These are phyloP conservation scores for Stereum hirsutum DNA, from an alignment of 1,284 basidiomycete genomes.

Conservation along the genomic window DNA sequence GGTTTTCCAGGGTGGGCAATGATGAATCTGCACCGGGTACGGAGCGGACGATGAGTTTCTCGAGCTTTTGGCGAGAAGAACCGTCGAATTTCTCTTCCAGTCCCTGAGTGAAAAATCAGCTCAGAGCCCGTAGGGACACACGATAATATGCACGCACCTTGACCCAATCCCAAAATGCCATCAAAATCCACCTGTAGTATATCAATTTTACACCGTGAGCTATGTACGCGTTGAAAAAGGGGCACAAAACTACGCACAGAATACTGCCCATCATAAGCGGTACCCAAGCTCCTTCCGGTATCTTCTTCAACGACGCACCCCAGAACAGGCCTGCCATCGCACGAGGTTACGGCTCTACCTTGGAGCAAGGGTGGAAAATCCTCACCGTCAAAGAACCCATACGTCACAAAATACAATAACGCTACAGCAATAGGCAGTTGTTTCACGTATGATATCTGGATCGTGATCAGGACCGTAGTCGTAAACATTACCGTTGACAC, in stretches of 20 bases:
- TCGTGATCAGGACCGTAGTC: constrained; percentile 43
- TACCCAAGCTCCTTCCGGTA: constrained; percentile 59
- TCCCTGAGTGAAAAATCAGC: too few species aligned
- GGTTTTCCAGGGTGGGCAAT: too few species aligned
- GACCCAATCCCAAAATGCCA: too few species aligned
- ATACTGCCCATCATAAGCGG: constrained; percentile 46
- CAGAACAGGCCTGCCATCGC: constrained; percentile 44
- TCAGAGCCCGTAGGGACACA: too few species aligned
- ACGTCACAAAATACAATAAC: constrained; percentile 40
- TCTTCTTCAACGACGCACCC: constrained; percentile 51
- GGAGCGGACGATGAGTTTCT: too few species aligned
- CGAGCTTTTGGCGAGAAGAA: constrained; percentile 39
- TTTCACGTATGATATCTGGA: constrained; percentile 54
- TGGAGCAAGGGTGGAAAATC: background rate
- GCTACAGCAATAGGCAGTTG: constrained; percentile 32
- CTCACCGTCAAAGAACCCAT: constrained; percentile 50
- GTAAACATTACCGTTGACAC: constrained; percentile 58
- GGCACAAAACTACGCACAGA: constrained; percentile 36
- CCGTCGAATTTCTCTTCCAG: constrained; percentile 54
- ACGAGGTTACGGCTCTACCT: too few species aligned
- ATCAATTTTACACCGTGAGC: too few species aligned
- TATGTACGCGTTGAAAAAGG: too few species aligned
- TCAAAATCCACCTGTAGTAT: too few species aligned
- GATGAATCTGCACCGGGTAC: too few species aligned
- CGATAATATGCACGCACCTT: too few species aligned